Conservation (phyloP, 192 early-diverging fungal species). For the Pilaira anomala region DNA sequence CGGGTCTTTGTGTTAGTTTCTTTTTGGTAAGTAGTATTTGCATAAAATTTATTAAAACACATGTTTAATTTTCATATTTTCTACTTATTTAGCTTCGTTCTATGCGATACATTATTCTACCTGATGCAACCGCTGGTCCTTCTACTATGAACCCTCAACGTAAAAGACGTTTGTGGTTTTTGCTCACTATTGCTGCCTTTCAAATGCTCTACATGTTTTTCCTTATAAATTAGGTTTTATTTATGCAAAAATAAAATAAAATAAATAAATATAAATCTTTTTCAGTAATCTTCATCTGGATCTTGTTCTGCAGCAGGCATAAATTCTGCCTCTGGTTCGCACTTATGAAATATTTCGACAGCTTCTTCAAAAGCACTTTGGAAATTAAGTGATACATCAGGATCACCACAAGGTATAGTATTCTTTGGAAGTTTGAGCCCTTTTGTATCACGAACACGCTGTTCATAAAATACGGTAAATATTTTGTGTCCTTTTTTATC, state of each 20-base stretch:
- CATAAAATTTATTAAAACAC: neutral
- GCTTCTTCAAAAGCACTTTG: constrained; percentile 46
- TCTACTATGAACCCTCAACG: constrained; percentile 62
- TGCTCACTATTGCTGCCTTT: constrained; percentile 79
- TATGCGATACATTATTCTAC: constrained; percentile 70
- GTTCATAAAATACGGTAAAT: constrained; percentile 41
- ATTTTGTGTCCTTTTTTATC: constrained; percentile 19
- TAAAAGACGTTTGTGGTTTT: constrained; percentile 82
- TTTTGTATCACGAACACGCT: constrained; percentile 31
- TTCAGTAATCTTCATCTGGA: constrained; percentile 19
- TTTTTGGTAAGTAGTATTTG: constrained; percentile 67
- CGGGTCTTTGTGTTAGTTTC: constrained; percentile 77
- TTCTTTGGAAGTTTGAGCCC: constrained; percentile 41
- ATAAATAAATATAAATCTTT: neutral
- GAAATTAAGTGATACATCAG: constrained; percentile 43
- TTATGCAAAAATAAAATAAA: neutral
- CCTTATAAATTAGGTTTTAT: constrained; percentile 35
- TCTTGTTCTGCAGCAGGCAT: constrained; percentile 39
- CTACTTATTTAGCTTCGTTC: constrained; percentile 56
- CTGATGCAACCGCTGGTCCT: constrained; percentile 59
- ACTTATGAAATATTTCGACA: constrained; percentile 35
- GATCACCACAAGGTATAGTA: constrained; percentile 41
- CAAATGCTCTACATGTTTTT: constrained; percentile 84
- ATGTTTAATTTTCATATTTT: constrained; percentile 6
- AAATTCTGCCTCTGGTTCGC: constrained; percentile 41